Conservation (phyloP, 163 green algal genomes). For the Chlorella variabilis region DNA sequence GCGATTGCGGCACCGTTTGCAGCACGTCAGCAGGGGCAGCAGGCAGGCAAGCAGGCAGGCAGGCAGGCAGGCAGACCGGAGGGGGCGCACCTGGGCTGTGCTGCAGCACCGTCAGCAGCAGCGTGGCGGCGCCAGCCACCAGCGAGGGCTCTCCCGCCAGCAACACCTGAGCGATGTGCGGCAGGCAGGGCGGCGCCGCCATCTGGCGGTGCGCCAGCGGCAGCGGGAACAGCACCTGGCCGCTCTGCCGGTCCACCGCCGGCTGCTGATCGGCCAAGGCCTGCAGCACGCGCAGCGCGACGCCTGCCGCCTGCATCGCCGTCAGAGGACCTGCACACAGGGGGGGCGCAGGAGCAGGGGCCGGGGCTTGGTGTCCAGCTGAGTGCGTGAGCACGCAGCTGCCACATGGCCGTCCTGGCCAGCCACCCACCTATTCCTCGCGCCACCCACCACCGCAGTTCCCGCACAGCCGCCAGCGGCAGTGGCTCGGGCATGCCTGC, state of each 20-base stretch:
- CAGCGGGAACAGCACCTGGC: constrained; percentile 74
- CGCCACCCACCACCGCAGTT: constrained; percentile 65
- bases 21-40: no score
- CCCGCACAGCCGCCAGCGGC: constrained; percentile 61
- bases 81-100: constrained; percentile 59
- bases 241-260: constrained; percentile 15
- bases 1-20: no score
- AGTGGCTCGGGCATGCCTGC: constrained; percentile 67
- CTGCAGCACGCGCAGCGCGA: constrained; percentile 73
- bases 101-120: constrained; percentile 71
- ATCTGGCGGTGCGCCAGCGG: constrained; percentile 77
- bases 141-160: constrained; percentile 83
- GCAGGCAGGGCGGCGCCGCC: constrained; percentile 69
- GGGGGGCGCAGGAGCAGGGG: neutral
- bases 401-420: neutral
- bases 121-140: constrained; percentile 64
- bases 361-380: no score
- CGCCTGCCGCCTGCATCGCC: constrained; percentile 60
- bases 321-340: constrained; percentile 44
- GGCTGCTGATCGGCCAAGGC: constrained; percentile 56
- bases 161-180: constrained; percentile 84
- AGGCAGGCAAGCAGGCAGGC: no score
- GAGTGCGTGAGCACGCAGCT: neutral
- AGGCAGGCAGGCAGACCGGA: no score
- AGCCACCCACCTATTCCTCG: constrained; percentile 8